phyloP scores from a whole-genome alignment of 306 rosid species.

The Ormosia semicastrata region DNA sequence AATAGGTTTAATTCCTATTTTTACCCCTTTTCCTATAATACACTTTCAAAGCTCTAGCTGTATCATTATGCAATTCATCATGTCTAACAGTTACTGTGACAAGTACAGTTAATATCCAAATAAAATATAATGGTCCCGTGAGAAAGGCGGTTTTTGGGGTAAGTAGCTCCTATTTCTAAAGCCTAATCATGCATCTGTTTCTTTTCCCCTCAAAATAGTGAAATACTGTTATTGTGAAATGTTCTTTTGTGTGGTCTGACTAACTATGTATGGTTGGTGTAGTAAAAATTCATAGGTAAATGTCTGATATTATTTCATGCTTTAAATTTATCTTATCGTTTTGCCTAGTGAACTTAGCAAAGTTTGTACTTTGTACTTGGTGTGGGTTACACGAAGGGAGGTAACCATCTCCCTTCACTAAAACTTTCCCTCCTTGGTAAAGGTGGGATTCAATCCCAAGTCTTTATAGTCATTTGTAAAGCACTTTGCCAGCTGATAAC shows the following conservation, averaged over 20 bases:
- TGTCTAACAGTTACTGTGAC: conserved; percentile 49
- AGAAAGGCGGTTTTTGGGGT: conserved; percentile 97
- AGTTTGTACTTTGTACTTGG: background rate
- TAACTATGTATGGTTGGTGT: too few species aligned
- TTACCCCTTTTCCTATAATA: too few species aligned
- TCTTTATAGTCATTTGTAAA: background rate
- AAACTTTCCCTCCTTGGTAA: background rate
- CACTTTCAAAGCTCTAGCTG: too few species aligned
- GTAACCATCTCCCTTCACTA: background rate
- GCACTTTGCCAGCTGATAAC: background rate
- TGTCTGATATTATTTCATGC: background rate
- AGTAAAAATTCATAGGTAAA: too few species aligned
- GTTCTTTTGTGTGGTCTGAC: too few species aligned
- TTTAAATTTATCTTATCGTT: conserved; percentile 1
- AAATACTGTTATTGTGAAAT: background rate
- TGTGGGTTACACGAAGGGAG: background rate
- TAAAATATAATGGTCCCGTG: conserved; percentile 77
- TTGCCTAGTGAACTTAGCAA: background rate
- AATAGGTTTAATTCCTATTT: too few species aligned
- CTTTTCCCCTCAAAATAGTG: background rate
- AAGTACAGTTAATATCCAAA: conserved; percentile 70
- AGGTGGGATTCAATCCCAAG: background rate
- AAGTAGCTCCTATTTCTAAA: conserved; percentile 33
- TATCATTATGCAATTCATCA: too few species aligned
- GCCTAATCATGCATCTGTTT: background rate